Conservation (phyloP, 1,284 basidiomycete genomes). For the Cronartium quercuum region DNA sequence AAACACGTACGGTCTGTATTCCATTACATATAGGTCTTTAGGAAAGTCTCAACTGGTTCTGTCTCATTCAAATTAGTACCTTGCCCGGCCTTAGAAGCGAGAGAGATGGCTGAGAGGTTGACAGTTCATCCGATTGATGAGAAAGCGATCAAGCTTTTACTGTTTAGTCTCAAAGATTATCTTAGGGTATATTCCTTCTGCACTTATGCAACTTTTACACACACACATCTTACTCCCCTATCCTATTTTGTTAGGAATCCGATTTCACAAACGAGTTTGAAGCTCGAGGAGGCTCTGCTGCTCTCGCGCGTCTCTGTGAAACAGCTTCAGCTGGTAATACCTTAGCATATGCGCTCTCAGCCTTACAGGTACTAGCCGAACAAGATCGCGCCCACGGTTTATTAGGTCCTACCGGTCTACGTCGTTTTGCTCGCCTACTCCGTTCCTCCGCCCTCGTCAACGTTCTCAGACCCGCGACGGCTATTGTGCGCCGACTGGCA, state of each 20-base stretch:
- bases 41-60: slow-evolving; percentile 32
- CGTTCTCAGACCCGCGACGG: slow-evolving; percentile 91
- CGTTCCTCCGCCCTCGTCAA: slow-evolving; percentile 73
- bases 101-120: slow-evolving; percentile 70
- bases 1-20: background rate
- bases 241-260: slow-evolving; percentile 78
- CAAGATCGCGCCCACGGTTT: slow-evolving; percentile 71
- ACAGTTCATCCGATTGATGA: slow-evolving; percentile 53
- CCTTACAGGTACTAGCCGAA: slow-evolving; percentile 80
- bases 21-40: background rate
- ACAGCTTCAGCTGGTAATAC: slow-evolving; percentile 66
- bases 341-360: slow-evolving; percentile 73
- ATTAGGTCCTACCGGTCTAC: slow-evolving; percentile 66
- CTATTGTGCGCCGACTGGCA: slow-evolving; percentile 63
- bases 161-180: slow-evolving; percentile 40
- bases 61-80: slow-evolving; percentile 61
- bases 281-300: slow-evolving; percentile 64
- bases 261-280: slow-evolving; percentile 82
- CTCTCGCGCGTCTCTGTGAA: slow-evolving; percentile 69
- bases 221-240: slow-evolving; percentile 58
- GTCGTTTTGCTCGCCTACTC: slow-evolving; percentile 51
- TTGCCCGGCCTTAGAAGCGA: slow-evolving; percentile 72
- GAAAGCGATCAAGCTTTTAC: slow-evolving; percentile 47
- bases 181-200: slow-evolving; percentile 34
- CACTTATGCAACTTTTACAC: background rate